Base-by-base conservation (phyloP, 2,329 filamentous ascomycete genomes). In the Tolypocladium nubicola region DNA sequence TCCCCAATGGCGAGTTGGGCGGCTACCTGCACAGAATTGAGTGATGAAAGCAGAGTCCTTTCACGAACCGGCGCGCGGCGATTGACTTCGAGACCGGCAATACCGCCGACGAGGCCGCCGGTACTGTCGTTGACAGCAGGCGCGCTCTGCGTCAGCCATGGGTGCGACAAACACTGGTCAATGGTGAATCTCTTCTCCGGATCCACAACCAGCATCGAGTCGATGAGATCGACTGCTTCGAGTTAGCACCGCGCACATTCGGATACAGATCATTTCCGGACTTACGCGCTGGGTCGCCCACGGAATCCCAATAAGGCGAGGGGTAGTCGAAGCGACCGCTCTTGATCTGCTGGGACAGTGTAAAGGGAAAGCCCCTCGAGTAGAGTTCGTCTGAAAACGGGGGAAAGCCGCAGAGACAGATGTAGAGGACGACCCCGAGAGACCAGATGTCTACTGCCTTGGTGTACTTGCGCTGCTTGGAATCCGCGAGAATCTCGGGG, bases 371-470 rank as follows among this genome's bases (percentile, higher is more conserved):
- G 50, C 96, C 86, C 40, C 74, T 74, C 1, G 85, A 86, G 73
- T 86, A 89, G 0, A 97, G 83, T 73, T 99, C 94, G 66, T 99
- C 94, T 0, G 90, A 96, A 73, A 99, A 99, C 0, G 94, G 94
- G 5, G 93, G 94, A 67, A 97, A 97, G 40, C 94, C 94, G 69
- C 94, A 97, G 6, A 97, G 81, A 69, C 91, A 97, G 65, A 97
- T 97, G 73, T 97, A 99, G 30, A 99, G 79, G 4, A 99, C 93
- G 3, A 99, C 94, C n/a, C 94, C 94, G 1, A 97, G 80, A 1
- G 92, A 96, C 94, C 94, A 97, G 47, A 97, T 80, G 70, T 99
- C 94, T 11, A 99, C 94, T 3, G 92, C 92, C 66, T 91, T 90
- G 56, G 92, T 96, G 74, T 99, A 99, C 68, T 89, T 89, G 62